Evolutionary conservation across 345 rosid genomes (phyloP).

Genomic region (Gossypium thurberi): DNA sequence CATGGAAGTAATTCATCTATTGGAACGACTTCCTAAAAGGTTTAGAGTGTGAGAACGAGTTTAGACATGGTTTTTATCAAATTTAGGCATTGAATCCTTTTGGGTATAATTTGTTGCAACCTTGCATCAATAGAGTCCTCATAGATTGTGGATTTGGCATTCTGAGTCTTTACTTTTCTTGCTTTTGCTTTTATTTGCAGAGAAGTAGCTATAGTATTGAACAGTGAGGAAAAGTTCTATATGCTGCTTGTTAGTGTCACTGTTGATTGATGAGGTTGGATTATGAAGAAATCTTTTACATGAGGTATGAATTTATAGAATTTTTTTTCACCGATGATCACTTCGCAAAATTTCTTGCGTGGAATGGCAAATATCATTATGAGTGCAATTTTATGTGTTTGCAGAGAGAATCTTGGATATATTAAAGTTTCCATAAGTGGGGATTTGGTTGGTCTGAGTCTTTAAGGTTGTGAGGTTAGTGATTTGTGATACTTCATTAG

Average conservation of each 20-base stretch:
- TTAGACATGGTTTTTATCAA: background rate
- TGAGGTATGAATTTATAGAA: constrained; percentile 12
- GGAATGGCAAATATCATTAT: constrained; percentile 18
- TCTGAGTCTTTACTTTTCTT: background rate
- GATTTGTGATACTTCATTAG: constrained; percentile 10
- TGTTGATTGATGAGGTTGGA: constrained; percentile 65
- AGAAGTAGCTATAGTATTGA: constrained; percentile 64
- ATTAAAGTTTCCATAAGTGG: constrained; percentile 52
- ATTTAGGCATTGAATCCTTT: background rate
- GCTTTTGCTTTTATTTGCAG: constrained; percentile 35
- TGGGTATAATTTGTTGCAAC: background rate
- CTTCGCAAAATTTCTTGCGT: background rate
- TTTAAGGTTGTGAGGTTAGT: background rate
- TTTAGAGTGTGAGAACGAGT: no score
- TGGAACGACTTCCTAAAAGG: no score
- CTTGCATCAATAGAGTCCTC: background rate
- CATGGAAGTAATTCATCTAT: no score
- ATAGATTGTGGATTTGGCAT: constrained; percentile 1
- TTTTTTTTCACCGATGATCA: constrained; percentile 2
- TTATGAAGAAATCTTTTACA: constrained; percentile 18
- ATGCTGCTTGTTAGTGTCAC: constrained; percentile 56
- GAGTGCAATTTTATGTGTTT: constrained; percentile 21
- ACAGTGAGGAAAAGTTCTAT: constrained; percentile 55
- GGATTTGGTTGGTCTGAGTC: constrained; percentile 15
- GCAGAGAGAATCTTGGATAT: constrained; percentile 58